These are phyloP conservation scores for Phialophora tarda DNA, from an alignment of 2,329 filamentous ascomycete species.

Conservation along the genomic window DNA sequence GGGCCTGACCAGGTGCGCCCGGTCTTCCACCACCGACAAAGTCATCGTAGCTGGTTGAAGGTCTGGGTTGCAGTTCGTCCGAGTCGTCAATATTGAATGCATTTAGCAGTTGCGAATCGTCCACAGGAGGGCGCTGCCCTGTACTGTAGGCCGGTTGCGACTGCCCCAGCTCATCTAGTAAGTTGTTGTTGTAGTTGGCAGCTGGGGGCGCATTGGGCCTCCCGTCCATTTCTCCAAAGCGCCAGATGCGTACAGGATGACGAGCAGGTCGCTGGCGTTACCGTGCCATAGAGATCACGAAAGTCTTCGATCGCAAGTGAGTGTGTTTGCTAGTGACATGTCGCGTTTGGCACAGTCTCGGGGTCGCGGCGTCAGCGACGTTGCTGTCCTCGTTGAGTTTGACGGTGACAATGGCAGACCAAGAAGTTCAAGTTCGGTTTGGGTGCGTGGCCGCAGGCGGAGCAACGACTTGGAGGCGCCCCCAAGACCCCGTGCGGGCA, in stretches of 20 bases:
- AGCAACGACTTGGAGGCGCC: constrained; percentile 19
- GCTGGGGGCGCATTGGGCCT: constrained; percentile 35
- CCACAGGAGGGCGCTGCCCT: constrained; percentile 77
- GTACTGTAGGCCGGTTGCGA: constrained; percentile 65
- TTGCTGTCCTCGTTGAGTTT: constrained; percentile 10
- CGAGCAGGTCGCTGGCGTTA: constrained; percentile 14
- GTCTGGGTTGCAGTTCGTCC: constrained; percentile 69
- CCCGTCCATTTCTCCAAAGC: constrained; percentile 36
- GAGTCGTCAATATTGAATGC: constrained; percentile 73
- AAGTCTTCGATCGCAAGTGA: constrained; percentile 13
- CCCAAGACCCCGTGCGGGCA: constrained; percentile 10
- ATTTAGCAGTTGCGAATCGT: constrained; percentile 79
- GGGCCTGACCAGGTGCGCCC: constrained; percentile 37
- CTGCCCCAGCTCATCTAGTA: constrained; percentile 52
- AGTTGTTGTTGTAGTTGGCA: constrained; percentile 46
- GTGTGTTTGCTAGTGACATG: constrained; percentile 16
- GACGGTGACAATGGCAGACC: constrained; percentile 17
- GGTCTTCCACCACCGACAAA: constrained; percentile 71
- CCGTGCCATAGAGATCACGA: constrained; percentile 19
- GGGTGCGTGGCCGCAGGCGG: constrained; percentile 26
- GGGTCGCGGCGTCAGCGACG: constrained; percentile 22
- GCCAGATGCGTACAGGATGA: constrained; percentile 22
- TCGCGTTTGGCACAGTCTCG: not conserved
- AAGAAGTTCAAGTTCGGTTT: constrained; percentile 5
- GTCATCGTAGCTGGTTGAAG: constrained; percentile 92